Evolutionary conservation across 805 yeast species (phyloP).

Genomic region (Pichia paraexigua): DNA sequence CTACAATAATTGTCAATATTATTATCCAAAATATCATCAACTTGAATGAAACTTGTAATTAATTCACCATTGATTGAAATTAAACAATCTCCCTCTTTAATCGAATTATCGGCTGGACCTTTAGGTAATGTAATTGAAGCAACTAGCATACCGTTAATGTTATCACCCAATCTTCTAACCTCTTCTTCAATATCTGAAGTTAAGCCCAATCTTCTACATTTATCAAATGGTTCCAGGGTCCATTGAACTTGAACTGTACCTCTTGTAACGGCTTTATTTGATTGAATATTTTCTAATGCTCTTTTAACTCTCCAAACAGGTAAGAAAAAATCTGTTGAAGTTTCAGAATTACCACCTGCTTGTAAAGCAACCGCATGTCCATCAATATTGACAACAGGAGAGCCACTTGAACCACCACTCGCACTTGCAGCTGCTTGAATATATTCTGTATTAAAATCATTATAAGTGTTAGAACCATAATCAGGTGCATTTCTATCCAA

Average conservation of each 20-base stretch:
- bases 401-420: conserved; percentile 92
- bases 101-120: conserved; percentile 70
- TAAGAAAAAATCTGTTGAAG: conserved; percentile 87
- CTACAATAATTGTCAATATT: conserved; percentile 52
- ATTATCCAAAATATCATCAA: conserved; percentile 77
- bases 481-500: conserved; percentile 92
- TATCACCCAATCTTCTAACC: conserved; percentile 55
- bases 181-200: conserved; percentile 62
- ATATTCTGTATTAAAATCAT: conserved; percentile 89
- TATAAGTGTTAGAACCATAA: conserved; percentile 79
- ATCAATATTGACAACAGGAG: conserved; percentile 88
- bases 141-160: conserved; percentile 70
- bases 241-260: conserved; percentile 92
- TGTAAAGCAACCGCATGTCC: conserved; percentile 87
- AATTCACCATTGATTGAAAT: conserved; percentile 60
- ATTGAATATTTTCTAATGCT: conserved; percentile 70
- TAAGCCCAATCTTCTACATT: conserved; percentile 81
- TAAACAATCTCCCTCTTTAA: conserved; percentile 81
- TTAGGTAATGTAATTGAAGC: conserved; percentile 75
- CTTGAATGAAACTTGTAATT: conserved; percentile 63
- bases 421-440: conserved; percentile 96
- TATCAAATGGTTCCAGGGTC: conserved; percentile 80
- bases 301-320: conserved; percentile 80
- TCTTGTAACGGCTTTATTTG: conserved; percentile 53
- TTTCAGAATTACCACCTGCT: conserved; percentile 89